These are phyloP conservation scores for Herpotrichia juniperi DNA, from an alignment of 2,329 filamentous ascomycete species.

Conservation along the genomic window DNA sequence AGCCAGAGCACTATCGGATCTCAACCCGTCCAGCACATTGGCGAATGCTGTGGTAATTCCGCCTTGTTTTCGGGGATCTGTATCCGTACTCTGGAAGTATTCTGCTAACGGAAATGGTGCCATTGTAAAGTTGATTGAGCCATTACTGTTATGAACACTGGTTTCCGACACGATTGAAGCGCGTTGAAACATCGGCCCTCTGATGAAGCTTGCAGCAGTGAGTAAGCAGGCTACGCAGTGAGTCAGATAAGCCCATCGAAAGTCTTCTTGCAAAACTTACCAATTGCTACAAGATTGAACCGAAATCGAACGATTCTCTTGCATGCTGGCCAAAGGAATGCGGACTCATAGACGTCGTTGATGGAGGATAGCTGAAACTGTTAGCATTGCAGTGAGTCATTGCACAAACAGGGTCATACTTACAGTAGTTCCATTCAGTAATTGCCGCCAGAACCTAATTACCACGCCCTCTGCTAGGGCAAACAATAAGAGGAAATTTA, in stretches of 20 bases:
- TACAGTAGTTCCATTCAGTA: conserved; percentile 24
- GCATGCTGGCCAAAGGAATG: conserved; percentile 19
- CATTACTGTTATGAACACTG: not conserved
- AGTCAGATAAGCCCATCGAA: not conserved
- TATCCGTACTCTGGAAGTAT: conserved; percentile 14
- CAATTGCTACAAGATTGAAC: conserved; percentile 24
- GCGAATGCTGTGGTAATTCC: conserved; percentile 13
- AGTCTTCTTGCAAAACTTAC: conserved; percentile 9
- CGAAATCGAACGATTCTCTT: conserved; percentile 15
- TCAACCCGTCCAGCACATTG: conserved; percentile 7
- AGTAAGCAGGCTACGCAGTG: conserved; percentile 17
- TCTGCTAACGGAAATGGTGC: conserved; percentile 16
- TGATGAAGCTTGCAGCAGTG: conserved; percentile 12
- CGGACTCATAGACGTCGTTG: conserved; percentile 25
- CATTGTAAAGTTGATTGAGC: conserved; percentile 13
- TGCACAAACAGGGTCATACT: conserved; percentile 6
- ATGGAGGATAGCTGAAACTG: conserved; percentile 17
- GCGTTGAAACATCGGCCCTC: conserved; percentile 31
- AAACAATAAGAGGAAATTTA: conserved; percentile 24
- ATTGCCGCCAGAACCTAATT: conserved; percentile 24
- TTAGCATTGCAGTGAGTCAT: not conserved
- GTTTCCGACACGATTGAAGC: conserved; percentile 13
- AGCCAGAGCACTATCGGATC: conserved; percentile 5
- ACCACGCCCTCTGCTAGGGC: conserved; percentile 25
- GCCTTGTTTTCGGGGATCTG: conserved; percentile 12